Base-by-base conservation (phyloP, 805 yeast species). In the Metschnikowia shivogae region DNA sequence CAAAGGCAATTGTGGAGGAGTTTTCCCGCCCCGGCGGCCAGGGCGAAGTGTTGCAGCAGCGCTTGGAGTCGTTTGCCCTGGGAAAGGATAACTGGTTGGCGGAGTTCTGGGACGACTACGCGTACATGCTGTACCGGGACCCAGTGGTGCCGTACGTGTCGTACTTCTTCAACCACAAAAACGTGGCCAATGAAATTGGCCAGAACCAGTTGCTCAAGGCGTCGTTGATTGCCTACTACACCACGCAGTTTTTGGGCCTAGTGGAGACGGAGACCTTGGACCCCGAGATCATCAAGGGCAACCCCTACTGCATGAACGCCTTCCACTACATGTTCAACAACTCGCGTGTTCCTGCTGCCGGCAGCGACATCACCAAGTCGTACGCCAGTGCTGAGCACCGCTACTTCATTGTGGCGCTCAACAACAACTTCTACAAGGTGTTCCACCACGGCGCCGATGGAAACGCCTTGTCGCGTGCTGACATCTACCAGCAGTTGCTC, bases 61-160 rank as follows among this genome's bases (percentile, higher is more conserved):
- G 90, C 48, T 74, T 92, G 43, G 59, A 64, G 31, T 68, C 74
- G 22, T 79, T 80, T 54, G 83, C 92, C 26, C 56, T 67, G 27
- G 75, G 66, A 42, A 78, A 80, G 50, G 83, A 89, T 61, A 92
- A 92, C 65, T 92, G 99, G 99, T 74, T 92, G 58, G 78, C 86
- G 38, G 84, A 80, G 48, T 89, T 84, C 76, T 92, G 99, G 99
- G 96, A 92, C 64, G 85, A 86, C 57, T 87, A 86, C 55, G 96
- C 97, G 17, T 92, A 92, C 67, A 73, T 92, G 72, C 81, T 85
- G 34, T 90, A 89, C 70, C 77, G 93, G 54, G 98, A 89, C 65
- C 96, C 98, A 0, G 86, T 92, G n/a, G 86, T 87, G 24, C 97
- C 98, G 10, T 90, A 82, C 61, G 96, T 89, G 31, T 86, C 96